Base-by-base conservation (phyloP, 2,329 filamentous ascomycete species). In the Aurifilum marmelostoma region DNA sequence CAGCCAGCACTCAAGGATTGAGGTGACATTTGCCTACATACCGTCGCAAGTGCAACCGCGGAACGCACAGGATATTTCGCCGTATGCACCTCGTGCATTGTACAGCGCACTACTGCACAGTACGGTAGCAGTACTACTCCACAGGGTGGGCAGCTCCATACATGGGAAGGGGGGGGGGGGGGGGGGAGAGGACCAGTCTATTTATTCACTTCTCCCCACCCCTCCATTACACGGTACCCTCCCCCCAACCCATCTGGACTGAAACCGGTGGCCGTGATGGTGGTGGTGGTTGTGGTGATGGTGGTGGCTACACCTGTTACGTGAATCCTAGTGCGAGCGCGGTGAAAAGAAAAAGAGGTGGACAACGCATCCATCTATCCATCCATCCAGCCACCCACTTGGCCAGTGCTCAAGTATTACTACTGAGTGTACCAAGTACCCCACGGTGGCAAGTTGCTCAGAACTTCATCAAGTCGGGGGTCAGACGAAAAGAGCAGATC, bases 21-120 rank as follows among this genome's bases (percentile, higher is more conserved):
- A n/a, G n/a, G n/a, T n/a, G n/a, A n/a, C n/a, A n/a, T n/a, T n/a
- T n/a, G n/a, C n/a, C 66, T 68, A 58, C 69, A 63, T 63, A 67
- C 39, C 34, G 65, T 61, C 59, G 54, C 69, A 71, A 71, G 69
- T 67, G 69, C 62, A 63, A 65, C 69, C 66, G 63, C 69, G 67
- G 68, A 68, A 66, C 65, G 68, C 68, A 68, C 66, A 67, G 68
- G 67, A 69, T 60, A 69, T 66, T 63, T 71, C 63, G 69, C 69
- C 69, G 69, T 66, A 65, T 71, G 69, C 69, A 71, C 69, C 52
- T 65, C 24, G 16, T 71, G 63, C 67, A 71, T 68, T 43, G 59
- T 69, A 69, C 69, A 69, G 69, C 59, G 65, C 69, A 60, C 69
- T 71, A 71, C 67, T 71, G 69, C 61, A 47, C 68, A 47, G 18